phyloP scores from a whole-genome alignment of 805 yeast species.

The Naumovozyma castellii region DNA sequence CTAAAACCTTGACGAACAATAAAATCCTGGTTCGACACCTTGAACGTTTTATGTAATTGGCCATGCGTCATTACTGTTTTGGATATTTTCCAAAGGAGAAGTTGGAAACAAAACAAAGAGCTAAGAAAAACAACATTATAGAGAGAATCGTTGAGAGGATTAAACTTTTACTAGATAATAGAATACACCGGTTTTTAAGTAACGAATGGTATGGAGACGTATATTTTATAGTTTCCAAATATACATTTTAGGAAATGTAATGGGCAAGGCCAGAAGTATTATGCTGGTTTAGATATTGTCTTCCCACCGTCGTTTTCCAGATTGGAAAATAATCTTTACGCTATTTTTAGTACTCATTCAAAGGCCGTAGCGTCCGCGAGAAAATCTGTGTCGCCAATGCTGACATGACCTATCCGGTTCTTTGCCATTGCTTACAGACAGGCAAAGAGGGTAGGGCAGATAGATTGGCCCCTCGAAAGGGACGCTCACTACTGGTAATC shows the following conservation, averaged over 20 bases:
- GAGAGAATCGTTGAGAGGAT: neutral
- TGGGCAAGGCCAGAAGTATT: neutral
- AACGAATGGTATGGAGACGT: too few species aligned
- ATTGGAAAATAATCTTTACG: neutral
- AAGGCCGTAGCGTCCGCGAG: neutral
- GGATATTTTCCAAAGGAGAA: neutral
- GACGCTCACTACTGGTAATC: too few species aligned
- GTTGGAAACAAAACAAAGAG: neutral
- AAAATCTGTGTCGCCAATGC: too few species aligned
- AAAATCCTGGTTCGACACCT: slow-evolving; percentile 81
- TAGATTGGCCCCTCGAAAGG: too few species aligned
- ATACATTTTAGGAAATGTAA: neutral
- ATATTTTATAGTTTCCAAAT: neutral
- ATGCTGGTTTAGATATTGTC: neutral
- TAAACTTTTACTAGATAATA: slow-evolving; percentile 1
- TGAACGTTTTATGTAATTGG: slow-evolving; percentile 29
- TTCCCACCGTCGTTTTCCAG: neutral
- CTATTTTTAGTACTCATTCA: neutral
- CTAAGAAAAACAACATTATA: neutral
- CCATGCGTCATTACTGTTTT: too few species aligned
- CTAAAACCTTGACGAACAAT: slow-evolving; percentile 80
- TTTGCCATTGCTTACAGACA: too few species aligned
- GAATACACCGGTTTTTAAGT: neutral
- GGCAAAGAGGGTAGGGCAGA: too few species aligned
- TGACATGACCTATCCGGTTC: too few species aligned